phyloP scores from a whole-genome alignment of 345 rosid genomes.

The Garcia nutans region DNA sequence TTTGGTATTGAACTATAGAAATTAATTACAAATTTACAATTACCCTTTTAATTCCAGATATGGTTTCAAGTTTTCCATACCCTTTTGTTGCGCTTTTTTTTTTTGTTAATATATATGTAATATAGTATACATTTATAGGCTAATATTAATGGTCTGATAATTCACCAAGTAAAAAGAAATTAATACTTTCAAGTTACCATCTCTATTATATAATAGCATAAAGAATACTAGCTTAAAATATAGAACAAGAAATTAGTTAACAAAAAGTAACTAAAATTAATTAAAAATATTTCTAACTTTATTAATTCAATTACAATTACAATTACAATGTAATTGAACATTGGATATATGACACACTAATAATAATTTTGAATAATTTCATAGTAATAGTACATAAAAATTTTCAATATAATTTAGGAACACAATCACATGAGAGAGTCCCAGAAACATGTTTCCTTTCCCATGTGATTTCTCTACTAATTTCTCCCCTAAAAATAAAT shows the following conservation, averaged over 20 bases:
- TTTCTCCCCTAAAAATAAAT: slow-evolving; percentile 13
- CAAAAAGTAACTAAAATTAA: neutral
- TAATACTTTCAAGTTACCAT: too few species aligned
- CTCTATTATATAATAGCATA: too few species aligned
- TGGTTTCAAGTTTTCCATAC: slow-evolving; percentile 39
- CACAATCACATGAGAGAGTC: slow-evolving; percentile 35
- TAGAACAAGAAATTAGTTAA: neutral
- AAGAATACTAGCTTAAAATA: neutral
- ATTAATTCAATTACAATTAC: slow-evolving; percentile 3
- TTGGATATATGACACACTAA: slow-evolving; percentile 8
- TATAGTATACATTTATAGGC: neutral
- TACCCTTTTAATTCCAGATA: slow-evolving; percentile 1
- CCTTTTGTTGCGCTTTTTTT: slow-evolving; percentile 1
- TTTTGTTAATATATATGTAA: neutral
- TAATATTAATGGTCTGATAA: slow-evolving; percentile 20
- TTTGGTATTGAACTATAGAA: slow-evolving; percentile 1
- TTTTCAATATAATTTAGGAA: slow-evolving; percentile 15
- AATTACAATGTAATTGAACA: too few species aligned
- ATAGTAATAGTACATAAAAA: slow-evolving; percentile 16
- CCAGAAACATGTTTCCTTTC: slow-evolving; percentile 37
- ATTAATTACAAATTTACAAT: neutral
- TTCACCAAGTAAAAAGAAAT: neutral
- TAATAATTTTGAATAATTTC: slow-evolving; percentile 20
- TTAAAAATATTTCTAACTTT: neutral
- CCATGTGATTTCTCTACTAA: slow-evolving; percentile 33